Evolutionary conservation across 169 alveolate genomes (phyloP), one percentile per base, ranked within the genome.

Genomic region (Blepharisma undulans): DNA sequence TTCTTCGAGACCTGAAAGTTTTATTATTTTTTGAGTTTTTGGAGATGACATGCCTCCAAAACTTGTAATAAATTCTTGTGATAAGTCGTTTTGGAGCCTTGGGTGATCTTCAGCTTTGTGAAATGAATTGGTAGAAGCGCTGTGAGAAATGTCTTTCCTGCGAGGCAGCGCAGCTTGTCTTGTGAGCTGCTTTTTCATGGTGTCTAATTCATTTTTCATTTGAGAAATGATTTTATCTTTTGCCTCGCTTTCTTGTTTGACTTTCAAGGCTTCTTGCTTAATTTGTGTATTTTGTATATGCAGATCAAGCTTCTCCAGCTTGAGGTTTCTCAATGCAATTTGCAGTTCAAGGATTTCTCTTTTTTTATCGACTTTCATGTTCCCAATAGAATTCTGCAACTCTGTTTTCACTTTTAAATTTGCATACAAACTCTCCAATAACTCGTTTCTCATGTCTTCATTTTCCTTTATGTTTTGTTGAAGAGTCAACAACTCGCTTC

Each of bases 391-490:
- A 18, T 86, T 21, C 27, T 72, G 80, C 34, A 86, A n/a, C n/a
- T 71, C 30, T 12, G 29, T 19, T 27, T 86, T 86, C 1, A 21
- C 32, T 32, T 61, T 71, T 27, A 71, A 22, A 48, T 86, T 86
- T 0, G 22, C 7, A 10, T 86, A 86, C 6, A 71, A 25, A 27
- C 32, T 86, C 30, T 86, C 72, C 27, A 71, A 29, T 1, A 86
- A 19, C 27, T 86, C 91, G 14, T 22, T 27, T 36, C 84, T 60
- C n/a, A 25, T 36, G 7, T 60, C 84, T 27, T 86, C 84, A 7
- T 86, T 72, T 60, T 86, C 91, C n/a, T 86, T 61, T 22, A 86
- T 86, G 27, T 72, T 86, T 82, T 60, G 74, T 33, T 82, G 29
- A 25, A 82, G 27, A 30, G 29, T 10, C 8, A n/a, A 12, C 2